Base-by-base conservation (phyloP, 2,329 filamentous ascomycete species). In the Ceratocystis cacaofunesta region DNA sequence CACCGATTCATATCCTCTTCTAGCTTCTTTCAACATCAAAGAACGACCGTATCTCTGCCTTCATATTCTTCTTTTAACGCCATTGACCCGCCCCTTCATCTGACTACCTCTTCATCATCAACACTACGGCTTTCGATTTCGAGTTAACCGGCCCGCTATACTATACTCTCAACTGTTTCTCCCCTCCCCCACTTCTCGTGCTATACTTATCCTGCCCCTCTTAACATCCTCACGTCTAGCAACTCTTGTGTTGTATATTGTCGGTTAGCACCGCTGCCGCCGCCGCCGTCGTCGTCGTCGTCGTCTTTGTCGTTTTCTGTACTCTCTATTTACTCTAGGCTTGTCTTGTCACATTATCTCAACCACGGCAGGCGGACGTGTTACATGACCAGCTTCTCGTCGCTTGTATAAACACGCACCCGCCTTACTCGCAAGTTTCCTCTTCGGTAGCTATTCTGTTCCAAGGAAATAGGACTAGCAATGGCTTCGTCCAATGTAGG, bases 381-480 rank as follows among this genome's bases (percentile, higher is more conserved):
- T 46, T 62, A 58, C 30, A 58, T 36, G 19, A 28, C 55, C 55
- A 58, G 55, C 55, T 58, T 58, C 55, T 58, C 22, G 15, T 30
- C 25, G 55, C 55, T 36, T 58, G 28, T 36, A 58, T 58, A 32
- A 58, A 58, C 25, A 62, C 66, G 60, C 63, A 65, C 63, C 62
- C 58, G 66, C 44, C 36, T 36, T 52, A 52, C 43, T 64, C 63
- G 62, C 63, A 64, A 52, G 66, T 63, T 67, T 67, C 62, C 61
- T 60, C 61, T 65, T 62, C 46, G 64, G 66, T 48, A 67, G 63
- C 66, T 67, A 63, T 63, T 63, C 64, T 63, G 52, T 66, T 62
- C 66, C 66, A 67, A 67, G 66, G 66, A 67, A 63, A 67, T 65
- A 67, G 66, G 66, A 60, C 66, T 67, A 67, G 66, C 66, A 67